phyloP scores from a whole-genome alignment of 2,329 filamentous ascomycete genomes.

The Trichophyton rubrum region DNA sequence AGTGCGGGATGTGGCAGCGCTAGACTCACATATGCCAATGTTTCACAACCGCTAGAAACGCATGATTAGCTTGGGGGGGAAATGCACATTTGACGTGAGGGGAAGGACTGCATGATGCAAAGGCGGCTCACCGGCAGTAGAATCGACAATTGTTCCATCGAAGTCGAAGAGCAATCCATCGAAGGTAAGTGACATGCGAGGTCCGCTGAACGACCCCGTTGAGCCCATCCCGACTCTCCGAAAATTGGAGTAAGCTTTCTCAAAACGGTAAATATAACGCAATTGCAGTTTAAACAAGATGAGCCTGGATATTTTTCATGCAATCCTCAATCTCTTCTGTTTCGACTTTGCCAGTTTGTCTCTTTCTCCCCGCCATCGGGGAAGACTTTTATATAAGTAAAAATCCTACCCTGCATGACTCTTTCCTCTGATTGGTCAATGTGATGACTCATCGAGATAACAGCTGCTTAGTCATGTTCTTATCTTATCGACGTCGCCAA shows the following conservation, averaged over 20 bases:
- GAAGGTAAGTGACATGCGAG: slow-evolving; percentile 27
- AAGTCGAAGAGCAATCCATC: slow-evolving; percentile 38
- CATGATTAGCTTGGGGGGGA: slow-evolving; percentile 20
- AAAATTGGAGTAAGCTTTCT: not conserved
- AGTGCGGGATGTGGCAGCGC: not conserved
- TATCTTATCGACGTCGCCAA: not conserved
- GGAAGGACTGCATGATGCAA: slow-evolving; percentile 1
- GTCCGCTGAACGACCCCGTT: slow-evolving; percentile 27
- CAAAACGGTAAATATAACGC: not conserved
- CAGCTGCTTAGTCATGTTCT: not conserved
- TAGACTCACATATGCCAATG: slow-evolving; percentile 47
- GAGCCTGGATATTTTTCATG: not conserved
- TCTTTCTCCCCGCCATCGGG: not conserved
- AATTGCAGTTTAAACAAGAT: not conserved
- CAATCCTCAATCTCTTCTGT: not conserved
- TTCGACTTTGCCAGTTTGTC: not conserved
- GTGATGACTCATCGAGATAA: not conserved
- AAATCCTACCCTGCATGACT: not conserved
- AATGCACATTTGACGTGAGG: not conserved
- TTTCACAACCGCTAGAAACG: slow-evolving; percentile 46
- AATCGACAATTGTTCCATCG: slow-evolving; percentile 38
- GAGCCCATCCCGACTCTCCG: slow-evolving; percentile 11
- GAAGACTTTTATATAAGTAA: not conserved
- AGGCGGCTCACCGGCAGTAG: slow-evolving; percentile 29
- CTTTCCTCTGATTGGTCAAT: not conserved